Base-by-base conservation (phyloP, 768 basidiomycete genomes). In the Holtermanniella nyarrowii region DNA sequence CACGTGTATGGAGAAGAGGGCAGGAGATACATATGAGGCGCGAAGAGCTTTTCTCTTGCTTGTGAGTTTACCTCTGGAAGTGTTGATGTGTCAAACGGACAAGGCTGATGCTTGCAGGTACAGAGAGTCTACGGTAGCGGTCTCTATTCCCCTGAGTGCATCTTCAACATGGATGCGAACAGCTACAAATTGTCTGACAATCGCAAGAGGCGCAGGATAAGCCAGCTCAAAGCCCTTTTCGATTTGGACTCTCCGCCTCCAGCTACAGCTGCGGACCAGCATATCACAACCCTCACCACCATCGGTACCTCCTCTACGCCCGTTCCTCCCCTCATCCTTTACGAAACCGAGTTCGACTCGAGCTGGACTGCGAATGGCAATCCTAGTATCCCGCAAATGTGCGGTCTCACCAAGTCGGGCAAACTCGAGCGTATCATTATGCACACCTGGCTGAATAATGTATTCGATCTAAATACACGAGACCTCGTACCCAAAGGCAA, bases 91-190 rank as follows among this genome's bases (percentile, higher is more conserved):
- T n/a, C n/a, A n/a, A n/a, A n/a, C n/a, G n/a, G n/a, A n/a, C n/a
- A n/a, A n/a, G n/a, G n/a, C 11, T 47, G 26, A 40, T 20, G 24
- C 13, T 45, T 42, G 45, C 26, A 52, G 55, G 48, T 52, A 16
- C 42, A 44, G 22, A n/a, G 23, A 12, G 49, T 51, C 18, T 27
- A 23, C 24, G 45, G 37, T n/a, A 42, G 37, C 5, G 40, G 45
- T n/a, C 46, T 48, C 21, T 52, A 56, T 25, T 7, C 24, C 1
- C 45, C 55, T n/a, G 22, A 26, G 27, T 18, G 27, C 26, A 48
- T 56, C 23, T 56, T 41, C 50, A 56, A 52, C 42, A 56, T 56
- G 55, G 55, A 56, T 44, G 50, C 51, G 27, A 26, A 46, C 24
- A 27, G 41, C 11, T 56, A 52, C 50, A 44, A 25, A 20, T 50